Percentiles rank a stretch among this genome's conserved stretches.
phyloP scores from a whole-genome alignment of 2,329 filamentous ascomycete genomes.

The Pyrenochaeta sp. region DNA sequence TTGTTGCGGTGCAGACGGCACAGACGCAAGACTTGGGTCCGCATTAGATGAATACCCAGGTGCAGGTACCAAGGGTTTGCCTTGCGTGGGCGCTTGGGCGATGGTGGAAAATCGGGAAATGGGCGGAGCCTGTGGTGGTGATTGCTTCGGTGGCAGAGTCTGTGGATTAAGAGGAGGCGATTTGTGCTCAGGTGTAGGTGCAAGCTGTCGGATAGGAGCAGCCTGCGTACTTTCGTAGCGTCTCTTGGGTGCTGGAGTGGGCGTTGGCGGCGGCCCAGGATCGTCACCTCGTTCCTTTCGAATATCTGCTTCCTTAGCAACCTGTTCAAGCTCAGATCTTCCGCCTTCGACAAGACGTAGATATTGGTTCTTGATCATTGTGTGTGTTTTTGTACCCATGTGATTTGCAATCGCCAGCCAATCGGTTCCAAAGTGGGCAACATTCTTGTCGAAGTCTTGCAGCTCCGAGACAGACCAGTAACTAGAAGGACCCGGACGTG shows the following conservation, averaged over 20 bases:
- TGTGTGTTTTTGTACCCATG: slow-evolving; percentile 84
- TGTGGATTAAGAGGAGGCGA: slow-evolving; percentile 34
- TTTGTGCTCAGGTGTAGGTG: slow-evolving; percentile 56
- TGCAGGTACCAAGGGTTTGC: slow-evolving; percentile 35
- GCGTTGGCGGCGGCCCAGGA: slow-evolving; percentile 57
- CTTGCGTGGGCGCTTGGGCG: slow-evolving; percentile 40
- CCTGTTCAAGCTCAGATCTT: slow-evolving; percentile 50
- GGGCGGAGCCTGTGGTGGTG: slow-evolving; percentile 42
- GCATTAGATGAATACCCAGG: slow-evolving; percentile 28
- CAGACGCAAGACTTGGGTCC: slow-evolving; percentile 36
- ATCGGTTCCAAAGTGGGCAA: slow-evolving; percentile 79
- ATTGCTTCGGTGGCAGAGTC: slow-evolving; percentile 46
- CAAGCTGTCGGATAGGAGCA: slow-evolving; percentile 51
- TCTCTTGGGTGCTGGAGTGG: slow-evolving; percentile 56
- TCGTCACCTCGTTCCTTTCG: slow-evolving; percentile 54
- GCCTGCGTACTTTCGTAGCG: slow-evolving; percentile 54
- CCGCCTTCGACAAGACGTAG: slow-evolving; percentile 55
- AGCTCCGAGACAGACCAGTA: slow-evolving; percentile 89
- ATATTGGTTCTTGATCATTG: slow-evolving; percentile 72
- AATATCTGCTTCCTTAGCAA: slow-evolving; percentile 52
- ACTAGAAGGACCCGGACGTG: slow-evolving; percentile 72
- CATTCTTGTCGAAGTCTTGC: slow-evolving; percentile 75
- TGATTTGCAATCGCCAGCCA: slow-evolving; percentile 77
- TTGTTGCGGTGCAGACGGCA: slow-evolving; percentile 38
- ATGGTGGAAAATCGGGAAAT: slow-evolving; percentile 40